These are phyloP conservation scores for Amniculicola lignicola DNA, from an alignment of 495 filamentous ascomycete species.

Conservation along the genomic window DNA sequence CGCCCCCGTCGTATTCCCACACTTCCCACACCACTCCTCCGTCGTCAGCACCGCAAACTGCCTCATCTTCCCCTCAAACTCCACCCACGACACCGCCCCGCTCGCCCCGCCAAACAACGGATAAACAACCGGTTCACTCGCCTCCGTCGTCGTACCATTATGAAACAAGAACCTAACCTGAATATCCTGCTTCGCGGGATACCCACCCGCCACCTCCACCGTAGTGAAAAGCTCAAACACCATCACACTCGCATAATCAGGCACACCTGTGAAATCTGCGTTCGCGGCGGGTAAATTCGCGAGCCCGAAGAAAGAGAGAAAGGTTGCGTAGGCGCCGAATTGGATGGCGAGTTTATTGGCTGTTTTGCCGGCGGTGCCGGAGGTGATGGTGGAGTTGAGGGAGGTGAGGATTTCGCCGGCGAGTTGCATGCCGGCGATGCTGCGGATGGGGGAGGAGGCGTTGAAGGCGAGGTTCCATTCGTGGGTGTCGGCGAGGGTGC, in stretches of 20 bases:
- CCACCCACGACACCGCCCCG: constrained; percentile 55
- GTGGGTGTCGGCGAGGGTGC: constrained; percentile 63
- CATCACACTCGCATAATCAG: constrained; percentile 65
- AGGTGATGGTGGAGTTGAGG: constrained; percentile 52
- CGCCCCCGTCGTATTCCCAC: constrained; percentile 58
- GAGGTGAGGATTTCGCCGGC: constrained; percentile 58
- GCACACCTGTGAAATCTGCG: constrained; percentile 64
- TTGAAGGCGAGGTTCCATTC: constrained; percentile 66
- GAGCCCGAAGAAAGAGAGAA: constrained; percentile 73
- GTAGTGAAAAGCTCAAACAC: constrained; percentile 72
- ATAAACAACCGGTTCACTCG: constrained; percentile 51
- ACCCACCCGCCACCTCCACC: constrained; percentile 41
- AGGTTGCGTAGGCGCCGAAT: constrained; percentile 68
- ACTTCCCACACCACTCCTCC: constrained; percentile 65
- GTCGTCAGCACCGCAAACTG: constrained; percentile 59
- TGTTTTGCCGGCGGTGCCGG: constrained; percentile 34
- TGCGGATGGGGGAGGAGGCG: constrained; percentile 52
- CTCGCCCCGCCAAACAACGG: constrained; percentile 62
- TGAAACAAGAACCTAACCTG: constrained; percentile 73
- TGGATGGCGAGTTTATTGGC: constrained; percentile 58
- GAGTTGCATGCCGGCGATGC: constrained; percentile 65
- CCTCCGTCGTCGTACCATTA: constrained; percentile 65
- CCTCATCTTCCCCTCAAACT: constrained; percentile 59
- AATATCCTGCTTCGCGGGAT: constrained; percentile 56
- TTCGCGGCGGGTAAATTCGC: constrained; percentile 54